Conservation (phyloP, 192 early-diverging fungal genomes). For the Obelidium mucronatum region DNA sequence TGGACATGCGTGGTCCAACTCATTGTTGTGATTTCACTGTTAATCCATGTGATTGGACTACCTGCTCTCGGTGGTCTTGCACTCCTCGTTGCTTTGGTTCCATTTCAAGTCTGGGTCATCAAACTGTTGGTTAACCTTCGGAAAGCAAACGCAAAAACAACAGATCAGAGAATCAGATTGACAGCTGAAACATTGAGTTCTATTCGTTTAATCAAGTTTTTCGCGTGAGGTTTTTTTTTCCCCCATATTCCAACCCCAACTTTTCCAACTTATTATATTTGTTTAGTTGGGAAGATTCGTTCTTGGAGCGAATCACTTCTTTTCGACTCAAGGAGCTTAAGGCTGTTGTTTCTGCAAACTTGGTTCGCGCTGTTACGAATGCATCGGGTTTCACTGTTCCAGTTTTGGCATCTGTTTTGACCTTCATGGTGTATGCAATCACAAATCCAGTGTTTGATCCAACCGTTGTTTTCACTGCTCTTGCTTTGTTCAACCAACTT, state of each 20-base stretch:
- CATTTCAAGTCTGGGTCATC: conserved; percentile 26
- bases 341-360: conserved; percentile 30
- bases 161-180: conserved; percentile 19
- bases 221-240: conserved; percentile 65
- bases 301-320: conserved; percentile 69
- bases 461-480: conserved; percentile 2
- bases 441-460: conserved; percentile 24
- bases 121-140: conserved; percentile 8
- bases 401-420: conserved; percentile 42
- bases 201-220: conserved; percentile 80
- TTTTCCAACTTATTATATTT: background rate
- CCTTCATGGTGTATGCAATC: conserved; percentile 53
- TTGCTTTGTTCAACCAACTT: conserved; percentile 34
- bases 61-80: conserved; percentile 29
- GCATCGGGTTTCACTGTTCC: conserved; percentile 56
- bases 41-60: background rate
- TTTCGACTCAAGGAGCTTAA: conserved; percentile 50
- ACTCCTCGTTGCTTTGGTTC: conserved; percentile 21
- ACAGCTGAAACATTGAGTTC: conserved; percentile 67
- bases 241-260: no score
- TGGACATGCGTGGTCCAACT: conserved; percentile 25
- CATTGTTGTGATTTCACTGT: conserved; percentile 7
- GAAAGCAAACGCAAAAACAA: conserved; percentile 24
- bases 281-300: conserved; percentile 60
- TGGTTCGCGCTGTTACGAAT: conserved; percentile 44